These are phyloP conservation scores for Malassezia caprae DNA, from an alignment of 1,284 basidiomycete genomes.

Conservation along the genomic window DNA sequence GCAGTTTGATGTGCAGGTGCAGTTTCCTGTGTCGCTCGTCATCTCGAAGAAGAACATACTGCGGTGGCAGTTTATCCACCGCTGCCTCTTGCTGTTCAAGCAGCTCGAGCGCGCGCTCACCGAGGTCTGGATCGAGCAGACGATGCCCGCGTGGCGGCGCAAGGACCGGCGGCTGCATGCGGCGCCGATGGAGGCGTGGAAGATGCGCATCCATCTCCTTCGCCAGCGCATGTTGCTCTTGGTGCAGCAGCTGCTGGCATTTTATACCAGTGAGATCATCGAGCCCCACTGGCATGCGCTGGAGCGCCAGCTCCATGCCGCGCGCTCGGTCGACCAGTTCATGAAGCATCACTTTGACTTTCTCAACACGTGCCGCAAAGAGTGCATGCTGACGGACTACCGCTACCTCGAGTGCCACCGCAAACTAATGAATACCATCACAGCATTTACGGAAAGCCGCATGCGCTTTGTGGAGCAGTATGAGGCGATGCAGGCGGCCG, in stretches of 20 bases:
- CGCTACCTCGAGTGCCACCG: conserved; percentile 31
- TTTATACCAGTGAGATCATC: conserved; percentile 41
- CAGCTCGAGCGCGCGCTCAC: conserved; percentile 34
- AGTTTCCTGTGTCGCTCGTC: conserved; percentile 46
- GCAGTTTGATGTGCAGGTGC: conserved; percentile 43
- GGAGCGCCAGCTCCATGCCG: conserved; percentile 31
- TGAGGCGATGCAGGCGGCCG: conserved; percentile 23
- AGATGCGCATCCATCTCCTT: conserved; percentile 38
- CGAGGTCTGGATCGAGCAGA: conserved; percentile 42
- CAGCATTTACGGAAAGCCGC: conserved; percentile 35
- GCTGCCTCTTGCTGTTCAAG: conserved; percentile 43
- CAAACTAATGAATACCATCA: conserved; percentile 31
- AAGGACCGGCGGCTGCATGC: conserved; percentile 17
- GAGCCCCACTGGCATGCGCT: conserved; percentile 44
- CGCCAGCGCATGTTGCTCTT: conserved; percentile 44
- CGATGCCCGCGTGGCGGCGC: conserved; percentile 26
- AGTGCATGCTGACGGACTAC: conserved; percentile 45
- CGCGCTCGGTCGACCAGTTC: conserved; percentile 44
- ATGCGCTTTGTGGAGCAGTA: conserved; percentile 30
- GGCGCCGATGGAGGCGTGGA: conserved; percentile 36
- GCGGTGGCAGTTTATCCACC: conserved; percentile 44
- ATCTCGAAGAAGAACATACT: conserved; percentile 47
- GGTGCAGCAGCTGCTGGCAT: conserved; percentile 43
- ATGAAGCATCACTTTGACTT: conserved; percentile 47
- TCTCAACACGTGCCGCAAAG: conserved; percentile 40